Base-by-base conservation (phyloP, 441 rosid genomes). In the Biscutella laevigata region DNA sequence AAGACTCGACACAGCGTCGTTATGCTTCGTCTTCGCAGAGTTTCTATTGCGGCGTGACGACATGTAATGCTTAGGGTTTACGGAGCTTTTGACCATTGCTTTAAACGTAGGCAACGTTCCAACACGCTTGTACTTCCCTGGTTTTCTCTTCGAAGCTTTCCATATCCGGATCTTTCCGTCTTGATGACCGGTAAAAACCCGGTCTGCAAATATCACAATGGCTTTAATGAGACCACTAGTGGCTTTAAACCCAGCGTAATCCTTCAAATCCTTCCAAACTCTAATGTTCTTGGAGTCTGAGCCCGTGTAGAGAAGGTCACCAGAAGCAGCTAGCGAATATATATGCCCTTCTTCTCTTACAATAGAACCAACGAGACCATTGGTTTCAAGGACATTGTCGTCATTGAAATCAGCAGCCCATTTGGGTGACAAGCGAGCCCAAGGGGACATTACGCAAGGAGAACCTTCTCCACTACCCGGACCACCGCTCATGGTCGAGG, bases 161-260 rank as follows among this genome's bases (percentile, higher is more conserved):
- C 85, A 82, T 12, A 79, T 47, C 17, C 83, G 73, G 52, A 82
- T 82, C 70, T 79, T 82, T 0, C 88, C 88, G 4, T 82, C 88
- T 21, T 79, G 81, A 38, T 82, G 88, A 38, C 88, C 83, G 0
- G 88, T 82, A 44, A 82, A 82, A 29, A 79, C 47, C 34, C 53
- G 61, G 17, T 73, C 71, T 5, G 71, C 76, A 1, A 45, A 53
- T 7, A 77, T 57, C 15, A 77, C 65, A 53, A 79, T 79, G 28
- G 88, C 81, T 14, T 82, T 82, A 0, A 82, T 79, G 22, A 82
- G 59, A 0, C 85, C 85, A 40, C 85, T 77, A 39, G 61, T 77
- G 6, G 85, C 67, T 71, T 77, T 82, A 48, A 82, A 79, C 10
- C 83, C 76, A 0, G 88, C 70, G 28, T 75, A 68, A n/a, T 82